Evolutionary conservation across 1,139 yeast species (phyloP), one percentile per base, ranked within the genome.

Genomic region (Sugiyamaella xylanicola): DNA sequence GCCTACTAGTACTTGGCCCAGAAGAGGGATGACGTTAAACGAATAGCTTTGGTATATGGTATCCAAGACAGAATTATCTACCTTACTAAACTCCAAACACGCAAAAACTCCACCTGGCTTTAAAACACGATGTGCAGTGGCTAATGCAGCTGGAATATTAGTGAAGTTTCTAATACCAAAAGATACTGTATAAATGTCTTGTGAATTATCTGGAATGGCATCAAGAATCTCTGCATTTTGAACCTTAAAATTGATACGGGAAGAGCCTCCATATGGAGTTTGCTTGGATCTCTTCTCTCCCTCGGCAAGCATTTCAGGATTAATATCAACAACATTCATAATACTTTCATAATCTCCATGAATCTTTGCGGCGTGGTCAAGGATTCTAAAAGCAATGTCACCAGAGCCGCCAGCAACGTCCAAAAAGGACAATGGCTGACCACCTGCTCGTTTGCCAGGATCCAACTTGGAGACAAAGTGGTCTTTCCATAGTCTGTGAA

Each of bases 371-470:
- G 98, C 98, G 70, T 93, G 96, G 65, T 92, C 97, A 61, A 93
- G 77, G 60, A 95, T 80, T 4, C 99, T 95, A 74, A 91, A 91
- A 1, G 99, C 99, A 73, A 93, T 92, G 70, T 93, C 99, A 48
- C 99, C 99, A 15, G 98, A 91, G 32, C 99, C 99, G 57, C 99
- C 99, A 39, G 99, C 99, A 55, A 95, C 98, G 73, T 93, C 99
- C 61, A 93, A 78, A 67, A 93, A 92, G 60, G 85, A 83, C 68
- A 93, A 77, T 1, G 97, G 97, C 63, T 84, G 81, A 8, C 91
- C 84, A 45, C 93, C 95, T 3, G 96, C 92, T 1, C 98, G 83
- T 78, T 84, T 85, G 43, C 99, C 99, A 42, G 97, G 96, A 68
- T 93, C 97, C 59, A 93, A 77, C 64, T 91, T 83, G 64, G 84